phyloP scores from a whole-genome alignment of 2,329 filamentous ascomycete genomes.

The Verticillium albo-atrum region DNA sequence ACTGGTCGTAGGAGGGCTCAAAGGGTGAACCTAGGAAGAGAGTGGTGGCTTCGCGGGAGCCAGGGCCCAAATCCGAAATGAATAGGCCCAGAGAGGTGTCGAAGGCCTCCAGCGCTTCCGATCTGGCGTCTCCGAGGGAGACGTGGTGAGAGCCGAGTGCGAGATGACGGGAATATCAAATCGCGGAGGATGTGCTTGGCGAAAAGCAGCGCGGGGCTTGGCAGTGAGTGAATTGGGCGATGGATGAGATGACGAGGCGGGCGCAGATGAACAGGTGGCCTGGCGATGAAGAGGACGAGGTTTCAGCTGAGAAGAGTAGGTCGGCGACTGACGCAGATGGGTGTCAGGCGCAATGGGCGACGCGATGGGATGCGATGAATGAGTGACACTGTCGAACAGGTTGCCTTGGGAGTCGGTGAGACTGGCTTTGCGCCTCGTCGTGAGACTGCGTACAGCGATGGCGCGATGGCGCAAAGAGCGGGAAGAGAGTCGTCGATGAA shows the following conservation, averaged over 20 bases:
- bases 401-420: background rate
- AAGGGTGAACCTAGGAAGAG: slow-evolving; percentile 18
- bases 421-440: background rate
- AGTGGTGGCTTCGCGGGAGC: slow-evolving; percentile 11
- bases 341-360: background rate
- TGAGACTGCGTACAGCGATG: background rate
- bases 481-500: background rate
- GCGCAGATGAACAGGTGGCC: background rate
- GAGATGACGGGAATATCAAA: background rate
- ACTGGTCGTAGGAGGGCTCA: slow-evolving; percentile 5
- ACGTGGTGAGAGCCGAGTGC: slow-evolving; percentile 1
- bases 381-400: background rate
- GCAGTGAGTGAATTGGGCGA: background rate
- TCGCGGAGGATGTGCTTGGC: background rate
- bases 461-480: background rate
- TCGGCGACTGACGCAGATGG: background rate
- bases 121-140: slow-evolving; percentile 15
- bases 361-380: background rate
- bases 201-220: background rate
- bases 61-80: background rate
- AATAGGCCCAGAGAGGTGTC: slow-evolving; percentile 23
- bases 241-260: background rate
- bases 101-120: slow-evolving; percentile 30
- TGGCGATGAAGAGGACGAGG: background rate
- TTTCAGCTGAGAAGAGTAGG: background rate